Evolutionary conservation across 805 yeast genomes (phyloP).

Genomic region (Sugiyamaella mastotermitis): DNA sequence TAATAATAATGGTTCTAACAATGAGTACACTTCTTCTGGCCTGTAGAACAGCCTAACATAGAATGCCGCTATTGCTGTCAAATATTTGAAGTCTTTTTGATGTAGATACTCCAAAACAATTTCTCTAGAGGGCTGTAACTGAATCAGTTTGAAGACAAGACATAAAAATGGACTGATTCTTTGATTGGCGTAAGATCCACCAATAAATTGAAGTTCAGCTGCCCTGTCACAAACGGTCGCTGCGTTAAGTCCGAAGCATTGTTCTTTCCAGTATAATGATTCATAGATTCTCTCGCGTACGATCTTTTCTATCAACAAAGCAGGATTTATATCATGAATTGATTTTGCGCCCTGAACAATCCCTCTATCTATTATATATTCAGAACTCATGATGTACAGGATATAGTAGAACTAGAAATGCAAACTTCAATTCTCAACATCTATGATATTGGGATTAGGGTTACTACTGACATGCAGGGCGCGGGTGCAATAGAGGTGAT

Average conservation of each 20-base stretch:
- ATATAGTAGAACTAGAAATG: too few species aligned
- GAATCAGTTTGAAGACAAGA: conserved; percentile 67
- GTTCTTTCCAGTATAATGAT: conserved; percentile 51
- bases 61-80: conserved; percentile 62
- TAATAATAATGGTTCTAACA: conserved; percentile 48
- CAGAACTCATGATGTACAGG: too few species aligned
- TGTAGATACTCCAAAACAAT: conserved; percentile 48
- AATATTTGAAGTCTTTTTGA: conserved; percentile 71
- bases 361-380: conserved; percentile 24
- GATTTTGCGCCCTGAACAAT: conserved; percentile 23
- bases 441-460: too few species aligned
- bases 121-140: conserved; percentile 61
- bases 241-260: conserved; percentile 46
- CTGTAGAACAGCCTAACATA: conserved; percentile 45
- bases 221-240: conserved; percentile 46
- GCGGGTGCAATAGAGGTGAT: too few species aligned
- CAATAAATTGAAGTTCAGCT: conserved; percentile 42
- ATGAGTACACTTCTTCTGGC: conserved; percentile 40
- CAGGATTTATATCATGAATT: conserved; percentile 42
- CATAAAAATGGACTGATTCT: conserved; percentile 72
- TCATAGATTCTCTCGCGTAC: conserved; percentile 51
- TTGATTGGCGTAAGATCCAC: conserved; percentile 50
- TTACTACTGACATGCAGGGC: too few species aligned
- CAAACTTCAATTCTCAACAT: too few species aligned
- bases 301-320: conserved; percentile 51